These are phyloP conservation scores for Dendrocalamus sinicus DNA, from an alignment of 176 grass and related monocot species.

Conservation along the genomic window DNA sequence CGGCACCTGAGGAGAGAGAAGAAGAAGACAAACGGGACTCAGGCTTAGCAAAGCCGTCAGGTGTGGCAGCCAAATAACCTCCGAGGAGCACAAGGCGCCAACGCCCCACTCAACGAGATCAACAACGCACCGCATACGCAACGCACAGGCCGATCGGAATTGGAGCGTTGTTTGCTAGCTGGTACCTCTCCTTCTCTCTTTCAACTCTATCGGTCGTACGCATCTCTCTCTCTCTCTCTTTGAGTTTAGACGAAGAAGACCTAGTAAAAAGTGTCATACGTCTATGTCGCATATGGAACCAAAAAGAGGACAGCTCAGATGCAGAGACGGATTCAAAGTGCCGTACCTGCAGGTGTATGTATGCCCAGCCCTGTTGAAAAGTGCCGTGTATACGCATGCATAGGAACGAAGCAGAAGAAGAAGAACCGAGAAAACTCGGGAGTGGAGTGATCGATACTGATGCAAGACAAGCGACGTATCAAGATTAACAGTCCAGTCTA, in stretches of 20 bases:
- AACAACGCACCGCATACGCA: neutral
- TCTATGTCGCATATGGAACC: conserved; percentile 30
- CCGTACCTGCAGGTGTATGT: too few relatives aligned
- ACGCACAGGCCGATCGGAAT: conserved; percentile 31
- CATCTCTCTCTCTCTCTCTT: neutral
- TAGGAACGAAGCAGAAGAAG: neutral
- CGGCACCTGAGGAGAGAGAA: neutral
- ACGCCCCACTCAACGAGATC: conserved; percentile 11
- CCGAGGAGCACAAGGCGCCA: conserved; percentile 36
- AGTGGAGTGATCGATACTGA: neutral
- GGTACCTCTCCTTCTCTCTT: neutral
- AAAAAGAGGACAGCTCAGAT: neutral
- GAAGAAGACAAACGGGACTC: neutral
- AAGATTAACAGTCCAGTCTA: neutral
- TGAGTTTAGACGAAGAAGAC: neutral
- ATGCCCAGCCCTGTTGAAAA: neutral
- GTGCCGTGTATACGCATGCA: neutral
- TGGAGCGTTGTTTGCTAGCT: conserved; percentile 35
- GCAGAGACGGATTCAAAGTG: neutral
- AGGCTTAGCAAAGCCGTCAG: neutral
- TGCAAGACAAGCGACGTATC: neutral
- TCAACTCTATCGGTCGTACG: neutral
- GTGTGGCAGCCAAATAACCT: conserved; percentile 36
- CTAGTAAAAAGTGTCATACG: conserved; percentile 18
- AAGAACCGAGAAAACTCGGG: neutral